Base-by-base conservation (phyloP, 805 yeast species). In the Ogataea corticis region DNA sequence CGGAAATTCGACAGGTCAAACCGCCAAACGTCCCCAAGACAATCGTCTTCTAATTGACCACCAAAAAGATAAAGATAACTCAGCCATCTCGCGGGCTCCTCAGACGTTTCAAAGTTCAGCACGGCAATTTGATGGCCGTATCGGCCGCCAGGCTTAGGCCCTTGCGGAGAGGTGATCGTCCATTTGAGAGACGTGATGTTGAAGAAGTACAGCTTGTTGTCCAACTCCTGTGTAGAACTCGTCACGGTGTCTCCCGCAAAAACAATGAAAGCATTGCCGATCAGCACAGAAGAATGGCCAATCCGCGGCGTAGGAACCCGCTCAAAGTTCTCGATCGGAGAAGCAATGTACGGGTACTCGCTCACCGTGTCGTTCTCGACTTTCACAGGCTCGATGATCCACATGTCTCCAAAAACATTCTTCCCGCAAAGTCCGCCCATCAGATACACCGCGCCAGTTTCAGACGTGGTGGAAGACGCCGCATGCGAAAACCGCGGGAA, bases 191-290 rank as follows among this genome's bases (percentile, higher is more conserved):
- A 80, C 40, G 84, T 81, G 50, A 86, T 84, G 65, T 87, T 86
- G 70, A 94, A 85, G 57, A 94, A 76, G 65, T 94, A 94, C 49
- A 94, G 71, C 61, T 87, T 88, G 67, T 92, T 91, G 67, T 94
- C 99, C 53, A 95, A 83, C 45, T 79, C 81, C 5, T 89, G 89
- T 41, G 75, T 75, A 39, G 77, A 77, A 59, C 85, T 89, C 29
- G 90, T 84, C 32, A 83, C 86, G 1, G 98, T 94, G 63, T 94
- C 99, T 58, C 99, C 99, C 29, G 98, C 99, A 67, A 88, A 92
- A 12, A 94, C 80, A 36, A 94, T 90, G 59, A 85, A 94, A 1
- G 98, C 98, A 61, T 91, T 92, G 12, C 98, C 99, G 49, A 96
- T 84, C 28, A 92, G 73, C 9, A 91, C 86, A 1, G 96, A 77